Conservation (phyloP, 2,329 filamentous ascomycete genomes). For the Fusarium staphyleae region DNA sequence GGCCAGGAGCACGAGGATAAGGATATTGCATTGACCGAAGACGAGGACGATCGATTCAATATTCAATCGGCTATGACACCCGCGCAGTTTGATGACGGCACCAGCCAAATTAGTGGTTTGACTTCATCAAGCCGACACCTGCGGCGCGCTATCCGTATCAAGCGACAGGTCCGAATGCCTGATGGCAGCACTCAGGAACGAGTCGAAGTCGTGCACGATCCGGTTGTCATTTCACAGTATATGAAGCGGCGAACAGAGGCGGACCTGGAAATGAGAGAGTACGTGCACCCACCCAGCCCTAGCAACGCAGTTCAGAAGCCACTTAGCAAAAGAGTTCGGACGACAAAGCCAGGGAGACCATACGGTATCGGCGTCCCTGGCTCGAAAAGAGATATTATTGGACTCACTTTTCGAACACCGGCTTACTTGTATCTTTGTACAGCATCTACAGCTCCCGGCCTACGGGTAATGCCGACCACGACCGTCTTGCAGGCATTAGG, state of each 20-base stretch:
- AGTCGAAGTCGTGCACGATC: slow-evolving; percentile 77
- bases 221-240: slow-evolving; percentile 88
- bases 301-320: slow-evolving; percentile 2
- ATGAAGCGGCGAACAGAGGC: slow-evolving; percentile 76
- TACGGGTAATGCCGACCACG: slow-evolving; percentile 59
- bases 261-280: slow-evolving; percentile 77
- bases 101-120: slow-evolving; percentile 77
- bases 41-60: slow-evolving; percentile 74
- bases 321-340: background rate
- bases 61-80: slow-evolving; percentile 74
- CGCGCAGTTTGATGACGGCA: slow-evolving; percentile 75
- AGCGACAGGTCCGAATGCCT: slow-evolving; percentile 61
- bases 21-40: slow-evolving; percentile 64
- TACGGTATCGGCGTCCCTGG: slow-evolving; percentile 44
- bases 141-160: slow-evolving; percentile 76
- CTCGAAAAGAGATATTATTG: slow-evolving; percentile 42
- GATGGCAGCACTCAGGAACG: slow-evolving; percentile 64
- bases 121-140: slow-evolving; percentile 68
- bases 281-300: slow-evolving; percentile 49
- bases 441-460: slow-evolving; percentile 59
- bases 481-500: slow-evolving; percentile 56
- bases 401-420: slow-evolving; percentile 45
- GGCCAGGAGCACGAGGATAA: slow-evolving; percentile 70
- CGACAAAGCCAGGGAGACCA: slow-evolving; percentile 12
- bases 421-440: slow-evolving; percentile 51